Evolutionary conservation across 2,329 filamentous ascomycete genomes (phyloP), one percentile per base, ranked within the genome.

Genomic region (Colletotrichum sp.): DNA sequence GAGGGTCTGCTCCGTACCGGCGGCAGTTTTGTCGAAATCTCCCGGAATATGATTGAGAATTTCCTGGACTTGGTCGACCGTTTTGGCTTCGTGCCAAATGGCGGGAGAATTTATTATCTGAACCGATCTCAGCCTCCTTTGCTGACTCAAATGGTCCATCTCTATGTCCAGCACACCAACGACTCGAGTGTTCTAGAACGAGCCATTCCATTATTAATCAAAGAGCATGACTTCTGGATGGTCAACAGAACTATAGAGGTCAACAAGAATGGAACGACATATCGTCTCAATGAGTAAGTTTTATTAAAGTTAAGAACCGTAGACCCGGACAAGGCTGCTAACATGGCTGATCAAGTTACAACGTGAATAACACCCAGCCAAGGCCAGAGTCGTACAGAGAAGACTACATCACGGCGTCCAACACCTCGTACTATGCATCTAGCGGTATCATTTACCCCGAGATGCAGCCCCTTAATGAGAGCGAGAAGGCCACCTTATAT

Each of bases 101-200:
- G 92, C 9, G 92, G 91, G n/a, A 87, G 93, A 16, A 80, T 90
- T 30, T 94, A 94, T 85, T 94, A 94, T 78, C 86, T 93, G 71
- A 93, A 94, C 81, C 89, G 93, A 34, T 93, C 92, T 3, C 92
- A 94, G 82, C 93, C 92, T 21, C 93, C 93, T 2, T 82, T 94
- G 62, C 84, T 94, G 68, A 87, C 92, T 3, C 90, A 92, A 81
- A 94, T 94, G 92, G 89, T 94, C 69, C 89, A 89, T 78, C 83
- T 87, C 16, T 94, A 94, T 78, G 84, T 94, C 39, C 88, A 93
- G 74, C 89, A 93, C 80, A 93, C 92, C 32, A 90, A 92, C 64
- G 92, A 94, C 79, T 90, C 89, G 0, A 88, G 86, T 62, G 89
- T 94, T 28, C 84, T 94, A 0, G 87, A 90, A 21, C 88, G 91